A percentile compares a stretch with the other conserved stretches of the same genome.
These are phyloP conservation scores for Alternaria postmessia DNA, from an alignment of 2,329 filamentous ascomycete species.

Conservation along the genomic window DNA sequence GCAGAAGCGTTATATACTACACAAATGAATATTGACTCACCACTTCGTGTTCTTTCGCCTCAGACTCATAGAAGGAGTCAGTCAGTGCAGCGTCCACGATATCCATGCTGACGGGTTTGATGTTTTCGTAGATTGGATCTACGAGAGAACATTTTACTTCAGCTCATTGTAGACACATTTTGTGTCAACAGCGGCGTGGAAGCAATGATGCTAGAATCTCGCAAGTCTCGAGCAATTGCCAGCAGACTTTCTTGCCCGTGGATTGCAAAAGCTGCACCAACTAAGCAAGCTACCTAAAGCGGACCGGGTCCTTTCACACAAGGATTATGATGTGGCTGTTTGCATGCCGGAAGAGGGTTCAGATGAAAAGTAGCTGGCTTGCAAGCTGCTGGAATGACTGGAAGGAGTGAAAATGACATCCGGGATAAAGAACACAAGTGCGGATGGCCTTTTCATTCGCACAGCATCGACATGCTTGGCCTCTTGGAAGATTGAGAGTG, in stretches of 20 bases:
- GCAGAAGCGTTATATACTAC: no score
- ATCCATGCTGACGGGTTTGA: no score
- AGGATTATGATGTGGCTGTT: background rate
- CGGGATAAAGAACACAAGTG: no score
- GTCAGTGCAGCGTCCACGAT: no score
- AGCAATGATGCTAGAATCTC: no score
- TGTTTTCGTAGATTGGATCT: no score
- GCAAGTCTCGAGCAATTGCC: background rate
- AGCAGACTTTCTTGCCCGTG: background rate
- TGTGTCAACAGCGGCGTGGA: no score
- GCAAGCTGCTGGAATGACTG: background rate
- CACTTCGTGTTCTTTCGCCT: no score
- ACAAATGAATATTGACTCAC: no score
- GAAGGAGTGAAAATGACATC: background rate
- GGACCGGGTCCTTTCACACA: background rate
- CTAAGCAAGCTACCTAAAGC: background rate
- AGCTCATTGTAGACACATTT: no score
- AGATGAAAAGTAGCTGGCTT: background rate
- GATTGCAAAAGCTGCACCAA: background rate
- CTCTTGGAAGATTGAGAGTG: background rate
- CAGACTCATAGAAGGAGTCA: no score
- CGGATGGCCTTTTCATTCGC: background rate
- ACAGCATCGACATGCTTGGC: background rate
- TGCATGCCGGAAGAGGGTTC: background rate
- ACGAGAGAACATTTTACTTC: no score